Base-by-base conservation (phyloP, 768 basidiomycete genomes). In the Termitomyces sp. region DNA sequence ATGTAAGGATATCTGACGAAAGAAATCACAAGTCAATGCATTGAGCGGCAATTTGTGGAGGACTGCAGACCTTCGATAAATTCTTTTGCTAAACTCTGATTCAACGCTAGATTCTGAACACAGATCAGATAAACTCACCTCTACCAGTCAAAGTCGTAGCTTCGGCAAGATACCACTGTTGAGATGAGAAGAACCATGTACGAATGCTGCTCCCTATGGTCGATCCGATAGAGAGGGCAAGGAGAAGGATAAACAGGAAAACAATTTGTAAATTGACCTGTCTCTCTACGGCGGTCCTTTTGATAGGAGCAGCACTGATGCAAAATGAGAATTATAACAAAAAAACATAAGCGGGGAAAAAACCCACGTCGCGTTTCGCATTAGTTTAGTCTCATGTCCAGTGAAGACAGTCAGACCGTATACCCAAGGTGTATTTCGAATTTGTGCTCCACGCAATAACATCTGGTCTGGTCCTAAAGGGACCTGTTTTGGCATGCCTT, bases 211-310 rank as follows among this genome's bases (percentile, higher is more conserved):
- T 88, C 18, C 97, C 97, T 59, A 98, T 83, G 0, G 96, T 93
- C 16, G 92, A 95, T 2, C 92, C 94, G 48, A 98, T 64, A 6
- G 94, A 96, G 10, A 99, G 77, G 0, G 85, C 88, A 13, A 99
- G 78, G 20, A 98, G 80, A 23, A 98, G 76, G 36, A 87, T 79
- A 69, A 99, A 98, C 54, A 99, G 76, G 72, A 96, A 98, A 10
- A 98, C 83, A 59, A 99, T 98, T 62, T 98, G 97, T 1, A 86
- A 77, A 63, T 99, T 99, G 65, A 99, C 97, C 69, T 97, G 93
- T 39, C 86, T 80, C 70, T 98, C 97, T 25, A 99, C 94, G 1
- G 92, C 91, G 0, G 97, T 99, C 47, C 94, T 78, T 73, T 98
- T 99, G 73, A 98, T 93, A 11, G 97, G 97, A 7, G 97, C 89